These are phyloP conservation scores for Luzula sylvatica DNA, from an alignment of 176 grass and related monocot species.

Conservation along the genomic window DNA sequence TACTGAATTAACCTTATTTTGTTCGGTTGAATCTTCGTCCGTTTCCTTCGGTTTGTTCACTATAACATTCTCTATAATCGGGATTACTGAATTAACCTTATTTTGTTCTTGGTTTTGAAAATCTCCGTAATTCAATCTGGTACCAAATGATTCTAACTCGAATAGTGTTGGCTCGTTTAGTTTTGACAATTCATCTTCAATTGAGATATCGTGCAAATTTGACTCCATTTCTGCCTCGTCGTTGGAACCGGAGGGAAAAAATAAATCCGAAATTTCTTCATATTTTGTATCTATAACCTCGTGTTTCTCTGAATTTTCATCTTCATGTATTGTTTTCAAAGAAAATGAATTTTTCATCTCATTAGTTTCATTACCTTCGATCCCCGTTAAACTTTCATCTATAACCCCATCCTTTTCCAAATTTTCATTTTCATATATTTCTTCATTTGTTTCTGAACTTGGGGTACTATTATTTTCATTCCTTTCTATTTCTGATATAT, in stretches of 20 bases:
- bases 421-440: neutral
- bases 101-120: slow-evolving; percentile 5
- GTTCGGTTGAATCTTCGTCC: too few relatives aligned
- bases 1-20: too few relatives aligned
- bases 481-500: slow-evolving; percentile 6
- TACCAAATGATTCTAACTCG: neutral
- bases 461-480: neutral
- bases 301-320: neutral
- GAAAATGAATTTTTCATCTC: neutral
- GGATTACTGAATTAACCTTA: neutral
- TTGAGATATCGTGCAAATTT: slow-evolving; percentile 7
- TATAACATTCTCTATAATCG: too few relatives aligned
- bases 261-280: slow-evolving; percentile 10
- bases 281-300: slow-evolving; percentile 10
- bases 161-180: neutral
- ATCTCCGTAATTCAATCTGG: neutral
- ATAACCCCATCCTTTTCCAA: neutral
- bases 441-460: too few relatives aligned
- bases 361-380: neutral
- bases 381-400: neutral
- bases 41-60: too few relatives aligned
- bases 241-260: neutral
- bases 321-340: neutral
- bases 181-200: slow-evolving; percentile 15
- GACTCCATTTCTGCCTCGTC: slow-evolving; percentile 2